Base-by-base conservation (phyloP, 192 early-diverging fungal genomes). In the Coemansia sp. region DNA sequence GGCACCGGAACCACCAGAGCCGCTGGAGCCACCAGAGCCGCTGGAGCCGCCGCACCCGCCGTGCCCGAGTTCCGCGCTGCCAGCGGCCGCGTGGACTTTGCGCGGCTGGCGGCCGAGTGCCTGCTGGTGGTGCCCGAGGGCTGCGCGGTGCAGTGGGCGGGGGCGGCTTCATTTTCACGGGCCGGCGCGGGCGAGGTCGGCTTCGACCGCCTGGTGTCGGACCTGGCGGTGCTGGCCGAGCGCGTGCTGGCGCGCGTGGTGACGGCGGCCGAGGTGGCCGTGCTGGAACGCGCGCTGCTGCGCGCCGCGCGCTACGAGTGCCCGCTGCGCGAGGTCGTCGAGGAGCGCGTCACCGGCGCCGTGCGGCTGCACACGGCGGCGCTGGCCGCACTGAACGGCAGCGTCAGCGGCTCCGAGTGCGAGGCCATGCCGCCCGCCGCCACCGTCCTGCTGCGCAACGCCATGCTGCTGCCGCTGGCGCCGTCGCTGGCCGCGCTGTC, bases 271-370 rank as follows among this genome's bases (percentile, higher is more conserved):
- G 71, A 75, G 65, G 53, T 54, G 5, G 65, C 64, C 11, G 36
- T 60, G 50, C 57, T 75, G 1, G 65, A 68, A 57, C 71, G 71
- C 42, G 60, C 71, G n/a, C 43, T 75, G 48, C 53, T 68, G 29
- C 65, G 71, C 23, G 53, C 65, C 8, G 71, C 65, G 18, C 71
- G 65, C 53, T 63, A 68, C 38, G 71, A 68, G 41, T 68, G 65
- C 38, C 65, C 72, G 19, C 43, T 75, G 46, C 72, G 72, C 18
- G 72, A 63, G 57, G 54, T 75, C 21, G 72, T 75, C 23, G 72
- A 68, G 58, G 72, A 68, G 37, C 72, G 72, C 13, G 56, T 75
- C 18, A 51, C 9, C 13, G 52, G 51, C 26, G 65, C 65, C 13
- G 13, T 75, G 7, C 47, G 57, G 34, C 31, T 53, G n/a, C 72